phyloP scores from a whole-genome alignment of 1,284 basidiomycete species.

The Cutaneotrichosporon mucoides region DNA sequence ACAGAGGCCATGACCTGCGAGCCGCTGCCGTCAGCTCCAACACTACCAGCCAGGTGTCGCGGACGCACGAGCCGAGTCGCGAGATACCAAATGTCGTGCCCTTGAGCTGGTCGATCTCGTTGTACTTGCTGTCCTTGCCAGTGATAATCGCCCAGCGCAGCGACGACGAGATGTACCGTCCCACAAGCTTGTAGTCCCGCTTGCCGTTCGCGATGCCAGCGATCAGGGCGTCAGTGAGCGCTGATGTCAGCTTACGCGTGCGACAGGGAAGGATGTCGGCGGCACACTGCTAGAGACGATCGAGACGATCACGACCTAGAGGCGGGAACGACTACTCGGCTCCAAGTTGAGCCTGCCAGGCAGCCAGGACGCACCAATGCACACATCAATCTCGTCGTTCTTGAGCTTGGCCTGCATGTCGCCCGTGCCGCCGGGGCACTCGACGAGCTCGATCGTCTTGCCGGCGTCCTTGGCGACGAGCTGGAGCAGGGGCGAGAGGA shows the following conservation, averaged over 20 bases:
- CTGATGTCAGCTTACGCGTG: constrained; percentile 41
- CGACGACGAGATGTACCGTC: constrained; percentile 84
- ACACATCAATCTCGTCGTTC: constrained; percentile 81
- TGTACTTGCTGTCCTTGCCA: constrained; percentile 69
- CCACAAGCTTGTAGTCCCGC: constrained; percentile 81
- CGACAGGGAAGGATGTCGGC: no score
- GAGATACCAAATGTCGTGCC: constrained; percentile 86
- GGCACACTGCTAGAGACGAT: no score
- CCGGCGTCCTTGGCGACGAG: constrained; percentile 58
- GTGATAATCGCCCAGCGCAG: constrained; percentile 92
- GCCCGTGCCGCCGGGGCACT: constrained; percentile 89
- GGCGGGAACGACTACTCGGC: no score
- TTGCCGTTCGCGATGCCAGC: constrained; percentile 88
- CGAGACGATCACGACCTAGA: no score
- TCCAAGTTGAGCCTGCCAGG: no score
- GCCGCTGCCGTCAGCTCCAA: constrained; percentile 2
- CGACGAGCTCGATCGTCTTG: constrained; percentile 73
- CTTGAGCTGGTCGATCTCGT: constrained; percentile 69
- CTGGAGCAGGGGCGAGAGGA: constrained; percentile 79
- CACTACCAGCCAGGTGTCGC: background rate
- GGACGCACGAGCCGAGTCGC: constrained; percentile 60
- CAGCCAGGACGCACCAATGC: constrained; percentile 59
- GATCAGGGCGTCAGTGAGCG: constrained; percentile 88
- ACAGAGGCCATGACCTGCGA: constrained; percentile 91
- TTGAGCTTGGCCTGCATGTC: constrained; percentile 79